These are phyloP conservation scores for Byssothecium circinans DNA, from an alignment of 2,329 filamentous ascomycete species.

Conservation along the genomic window DNA sequence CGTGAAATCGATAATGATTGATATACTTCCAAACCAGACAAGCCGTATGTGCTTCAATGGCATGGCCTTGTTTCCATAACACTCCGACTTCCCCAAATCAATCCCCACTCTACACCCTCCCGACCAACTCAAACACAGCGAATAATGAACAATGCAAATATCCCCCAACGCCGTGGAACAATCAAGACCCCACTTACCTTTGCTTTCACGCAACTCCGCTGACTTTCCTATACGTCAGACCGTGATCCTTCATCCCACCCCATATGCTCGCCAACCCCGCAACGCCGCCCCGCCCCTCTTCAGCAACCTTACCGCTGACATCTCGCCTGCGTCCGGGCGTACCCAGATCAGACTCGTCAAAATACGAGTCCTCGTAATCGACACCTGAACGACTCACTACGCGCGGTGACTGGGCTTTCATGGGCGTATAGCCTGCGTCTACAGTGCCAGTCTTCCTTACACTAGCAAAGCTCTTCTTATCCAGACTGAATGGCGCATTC, in stretches of 20 bases:
- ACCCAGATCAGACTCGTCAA: conserved; percentile 37
- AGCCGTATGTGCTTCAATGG: too few relatives aligned
- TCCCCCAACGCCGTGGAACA: too few relatives aligned
- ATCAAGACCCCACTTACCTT: too few relatives aligned
- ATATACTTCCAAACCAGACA: too few relatives aligned
- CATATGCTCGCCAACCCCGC: conserved; percentile 25
- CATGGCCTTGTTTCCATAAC: too few relatives aligned
- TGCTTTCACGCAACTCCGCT: conserved; percentile 35
- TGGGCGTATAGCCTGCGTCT: conserved; percentile 31
- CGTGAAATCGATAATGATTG: too few relatives aligned
- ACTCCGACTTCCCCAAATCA: too few relatives aligned
- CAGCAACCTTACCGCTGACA: conserved; percentile 72
- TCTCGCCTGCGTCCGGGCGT: conserved; percentile 46
- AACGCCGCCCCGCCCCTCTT: conserved; percentile 63
- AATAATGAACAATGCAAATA: too few relatives aligned
- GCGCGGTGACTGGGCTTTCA: conserved; percentile 41
- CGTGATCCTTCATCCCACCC: conserved; percentile 19
- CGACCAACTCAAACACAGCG: too few relatives aligned
- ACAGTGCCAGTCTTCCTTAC: conserved; percentile 30
- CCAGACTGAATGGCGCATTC: conserved; percentile 29
- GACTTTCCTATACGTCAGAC: conserved; percentile 44
- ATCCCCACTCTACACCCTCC: too few relatives aligned
- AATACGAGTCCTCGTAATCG: conserved; percentile 47
- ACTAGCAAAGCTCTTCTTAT: conserved; percentile 38
- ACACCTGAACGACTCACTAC: conserved; percentile 52